Evolutionary conservation across 202 grass and related monocot species (phyloP).

Genomic region (Schoenoplectus tabernaemontani): DNA sequence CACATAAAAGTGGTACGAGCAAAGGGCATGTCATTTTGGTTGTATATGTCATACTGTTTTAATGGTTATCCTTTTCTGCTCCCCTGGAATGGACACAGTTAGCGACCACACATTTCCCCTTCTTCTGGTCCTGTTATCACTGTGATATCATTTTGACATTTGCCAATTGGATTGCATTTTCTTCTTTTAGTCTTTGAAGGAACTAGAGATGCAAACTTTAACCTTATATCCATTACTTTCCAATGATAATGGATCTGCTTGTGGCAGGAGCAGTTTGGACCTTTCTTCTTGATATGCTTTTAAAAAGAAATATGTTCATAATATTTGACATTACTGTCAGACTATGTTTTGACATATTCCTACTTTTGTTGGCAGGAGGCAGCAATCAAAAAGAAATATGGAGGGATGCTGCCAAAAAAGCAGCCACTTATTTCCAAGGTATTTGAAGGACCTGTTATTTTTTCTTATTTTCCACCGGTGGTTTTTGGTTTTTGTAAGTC

Average conservation of each 20-base stretch:
- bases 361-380: conserved; percentile 43
- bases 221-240: background rate
- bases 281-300: background rate
- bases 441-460: background rate
- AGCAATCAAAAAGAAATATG: conserved; percentile 82
- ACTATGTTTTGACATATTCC: background rate
- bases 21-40: background rate
- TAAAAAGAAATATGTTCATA: background rate
- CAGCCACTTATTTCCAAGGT: conserved; percentile 84
- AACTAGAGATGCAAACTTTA: background rate
- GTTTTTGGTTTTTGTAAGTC: background rate
- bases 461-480: background rate
- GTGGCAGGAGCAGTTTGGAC: background rate
- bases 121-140: background rate
- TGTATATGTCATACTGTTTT: background rate
- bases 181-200: background rate
- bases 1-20: background rate
- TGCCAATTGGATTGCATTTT: background rate
- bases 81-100: background rate
- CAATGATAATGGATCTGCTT: background rate
- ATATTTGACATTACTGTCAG: background rate
- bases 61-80: background rate
- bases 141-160: background rate
- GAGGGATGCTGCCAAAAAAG: conserved; percentile 69
- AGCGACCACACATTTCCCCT: background rate